These are phyloP conservation scores for Pseudoturritis turrita DNA, from an alignment of 345 rosid species.

Conservation along the genomic window DNA sequence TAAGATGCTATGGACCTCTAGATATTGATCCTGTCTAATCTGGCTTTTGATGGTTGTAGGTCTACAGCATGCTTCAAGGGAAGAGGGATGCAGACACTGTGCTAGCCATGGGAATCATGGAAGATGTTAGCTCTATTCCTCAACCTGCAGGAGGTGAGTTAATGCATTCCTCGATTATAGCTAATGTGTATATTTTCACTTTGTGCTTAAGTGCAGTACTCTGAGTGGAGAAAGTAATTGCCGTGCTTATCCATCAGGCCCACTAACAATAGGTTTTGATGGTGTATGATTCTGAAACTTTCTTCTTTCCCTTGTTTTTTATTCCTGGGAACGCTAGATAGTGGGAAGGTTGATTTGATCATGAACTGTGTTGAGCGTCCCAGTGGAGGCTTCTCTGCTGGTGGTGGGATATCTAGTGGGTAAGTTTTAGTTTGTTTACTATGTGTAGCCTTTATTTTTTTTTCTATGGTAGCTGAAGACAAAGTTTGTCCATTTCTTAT, in stretches of 20 bases:
- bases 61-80: slow-evolving; percentile 94
- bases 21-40: neutral
- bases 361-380: slow-evolving; percentile 96
- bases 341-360: slow-evolving; percentile 82
- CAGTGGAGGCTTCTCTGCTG: slow-evolving; percentile 95
- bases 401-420: slow-evolving; percentile 97
- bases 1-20: slow-evolving; percentile 1
- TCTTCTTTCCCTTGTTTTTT: neutral
- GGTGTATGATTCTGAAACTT: neutral
- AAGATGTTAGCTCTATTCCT: slow-evolving; percentile 91
- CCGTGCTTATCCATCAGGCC: neutral
- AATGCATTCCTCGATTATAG: neutral
- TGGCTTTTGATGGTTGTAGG: slow-evolving; percentile 38
- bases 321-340: slow-evolving; percentile 38
- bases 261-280: slow-evolving; percentile 1
- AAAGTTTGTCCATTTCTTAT: slow-evolving; percentile 7
- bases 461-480: slow-evolving; percentile 2
- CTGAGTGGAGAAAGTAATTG: neutral
- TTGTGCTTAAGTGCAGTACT: neutral
- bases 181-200: slow-evolving; percentile 5
- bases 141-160: slow-evolving; percentile 94
- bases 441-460: neutral
- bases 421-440: slow-evolving; percentile 33
- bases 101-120: slow-evolving; percentile 93
- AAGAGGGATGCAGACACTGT: slow-evolving; percentile 92